Evolutionary conservation across 805 yeast genomes (phyloP).

Genomic region (Yamadazyma sp.): DNA sequence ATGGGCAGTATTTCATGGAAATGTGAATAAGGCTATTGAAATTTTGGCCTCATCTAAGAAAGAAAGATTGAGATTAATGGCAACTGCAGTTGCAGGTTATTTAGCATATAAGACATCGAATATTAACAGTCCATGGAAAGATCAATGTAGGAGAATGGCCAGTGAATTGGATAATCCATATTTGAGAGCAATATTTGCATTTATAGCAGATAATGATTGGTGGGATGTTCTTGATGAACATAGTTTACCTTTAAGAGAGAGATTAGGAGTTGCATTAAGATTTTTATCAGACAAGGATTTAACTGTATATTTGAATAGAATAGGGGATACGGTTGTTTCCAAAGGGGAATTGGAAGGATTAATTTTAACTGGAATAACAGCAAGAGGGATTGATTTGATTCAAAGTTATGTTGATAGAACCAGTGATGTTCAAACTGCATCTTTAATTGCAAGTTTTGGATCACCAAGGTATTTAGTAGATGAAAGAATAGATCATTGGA

Average conservation of each 20-base stretch:
- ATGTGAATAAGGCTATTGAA: slow-evolving; percentile 74
- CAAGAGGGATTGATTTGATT: slow-evolving; percentile 72
- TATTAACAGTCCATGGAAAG: slow-evolving; percentile 82
- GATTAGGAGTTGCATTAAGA: slow-evolving; percentile 86
- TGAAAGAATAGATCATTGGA: slow-evolving; percentile 74
- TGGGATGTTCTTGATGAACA: slow-evolving; percentile 91
- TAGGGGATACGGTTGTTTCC: slow-evolving; percentile 66
- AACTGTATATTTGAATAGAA: slow-evolving; percentile 62
- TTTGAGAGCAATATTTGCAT: slow-evolving; percentile 87
- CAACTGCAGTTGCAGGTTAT: slow-evolving; percentile 92
- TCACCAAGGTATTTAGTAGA: slow-evolving; percentile 82
- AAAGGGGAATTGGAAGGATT: slow-evolving; percentile 91
- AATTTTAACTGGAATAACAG: slow-evolving; percentile 88
- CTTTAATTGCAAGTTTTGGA: slow-evolving; percentile 74
- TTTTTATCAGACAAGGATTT: slow-evolving; percentile 80
- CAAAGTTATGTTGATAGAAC: slow-evolving; percentile 88
- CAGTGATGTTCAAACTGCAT: slow-evolving; percentile 88
- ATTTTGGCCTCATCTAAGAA: slow-evolving; percentile 73
- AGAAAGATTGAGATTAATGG: slow-evolving; percentile 71
- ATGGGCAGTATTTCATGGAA: slow-evolving; percentile 95
- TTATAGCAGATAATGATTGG: slow-evolving; percentile 93
- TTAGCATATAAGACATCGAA: slow-evolving; percentile 57
- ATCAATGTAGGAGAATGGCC: slow-evolving; percentile 84
- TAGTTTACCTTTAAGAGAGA: slow-evolving; percentile 80
- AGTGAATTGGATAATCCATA: slow-evolving; percentile 89